These are phyloP conservation scores for Cenococcum geophilum DNA, from an alignment of 495 filamentous ascomycete genomes.

Conservation along the genomic window DNA sequence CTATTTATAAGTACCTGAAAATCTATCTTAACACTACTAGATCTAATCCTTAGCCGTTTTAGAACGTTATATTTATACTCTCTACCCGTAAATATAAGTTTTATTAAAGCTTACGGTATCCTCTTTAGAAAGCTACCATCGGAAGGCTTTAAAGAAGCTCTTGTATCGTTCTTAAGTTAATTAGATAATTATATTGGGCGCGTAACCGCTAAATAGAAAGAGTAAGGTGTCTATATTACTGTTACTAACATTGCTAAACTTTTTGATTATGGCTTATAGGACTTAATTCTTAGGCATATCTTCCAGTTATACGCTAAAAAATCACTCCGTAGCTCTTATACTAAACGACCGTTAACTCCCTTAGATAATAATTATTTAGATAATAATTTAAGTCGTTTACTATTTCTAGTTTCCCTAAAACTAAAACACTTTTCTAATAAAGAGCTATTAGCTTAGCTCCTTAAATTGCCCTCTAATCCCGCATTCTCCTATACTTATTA, in stretches of 20 bases:
- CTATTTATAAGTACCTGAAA: constrained; percentile 50
- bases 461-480: constrained; percentile 9
- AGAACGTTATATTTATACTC: constrained; percentile 36
- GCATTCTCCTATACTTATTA: constrained; percentile 37
- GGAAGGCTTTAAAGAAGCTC: constrained; percentile 44
- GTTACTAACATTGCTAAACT: constrained; percentile 51
- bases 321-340: constrained; percentile 30
- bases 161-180: constrained; percentile 47
- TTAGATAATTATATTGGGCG: constrained; percentile 57
- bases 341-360: constrained; percentile 10
- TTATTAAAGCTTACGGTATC: constrained; percentile 59
- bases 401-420: constrained; percentile 10
- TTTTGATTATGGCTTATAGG: constrained; percentile 55
- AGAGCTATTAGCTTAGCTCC: constrained; percentile 20
- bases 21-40: constrained; percentile 65
- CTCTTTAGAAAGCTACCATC: constrained; percentile 54
- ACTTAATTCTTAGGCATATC: constrained; percentile 43
- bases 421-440: constrained; percentile 11
- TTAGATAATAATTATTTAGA: too few relatives aligned
- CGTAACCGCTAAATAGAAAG: constrained; percentile 54
- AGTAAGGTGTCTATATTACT: constrained; percentile 52
- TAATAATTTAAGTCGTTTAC: constrained; percentile 13
- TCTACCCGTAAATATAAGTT: constrained; percentile 43
- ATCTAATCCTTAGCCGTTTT: constrained; percentile 51
- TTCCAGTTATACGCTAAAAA: constrained; percentile 37